Percentiles rank a stretch among this genome's conserved stretches.
Evolutionary conservation across 1,284 basidiomycete species (phyloP).

Genomic region (Ceratobasidium sp.): DNA sequence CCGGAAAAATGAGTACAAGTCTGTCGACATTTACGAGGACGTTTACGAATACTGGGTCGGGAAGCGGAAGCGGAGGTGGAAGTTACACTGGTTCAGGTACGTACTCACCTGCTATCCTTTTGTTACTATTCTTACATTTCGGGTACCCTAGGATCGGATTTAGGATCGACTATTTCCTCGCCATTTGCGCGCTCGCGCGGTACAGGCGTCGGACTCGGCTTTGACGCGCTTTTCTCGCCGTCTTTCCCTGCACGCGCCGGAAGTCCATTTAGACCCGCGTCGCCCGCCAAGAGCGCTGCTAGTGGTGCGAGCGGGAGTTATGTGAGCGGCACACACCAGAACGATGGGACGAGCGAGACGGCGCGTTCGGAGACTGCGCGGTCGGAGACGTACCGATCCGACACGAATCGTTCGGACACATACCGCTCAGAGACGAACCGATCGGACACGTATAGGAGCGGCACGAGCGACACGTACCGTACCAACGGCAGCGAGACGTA

Average conservation of each 20-base stretch:
- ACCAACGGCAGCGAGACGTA: slow-evolving; percentile 3
- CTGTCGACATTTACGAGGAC: slow-evolving; percentile 32
- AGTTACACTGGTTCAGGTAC: slow-evolving; percentile 48
- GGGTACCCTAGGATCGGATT: not conserved
- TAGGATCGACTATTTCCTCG: slow-evolving; percentile 29
- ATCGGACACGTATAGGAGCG: slow-evolving; percentile 10
- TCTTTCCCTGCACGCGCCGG: slow-evolving; percentile 34
- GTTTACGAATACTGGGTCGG: not conserved
- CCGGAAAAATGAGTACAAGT: slow-evolving; percentile 42
- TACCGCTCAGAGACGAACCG: slow-evolving; percentile 5
- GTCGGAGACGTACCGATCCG: slow-evolving; percentile 17
- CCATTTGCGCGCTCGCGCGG: slow-evolving; percentile 37
- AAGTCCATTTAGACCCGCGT: slow-evolving; percentile 29
- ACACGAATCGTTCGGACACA: slow-evolving; percentile 15
- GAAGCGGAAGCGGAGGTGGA: slow-evolving; percentile 50
- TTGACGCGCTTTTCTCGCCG: slow-evolving; percentile 37
- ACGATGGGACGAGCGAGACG: slow-evolving; percentile 20
- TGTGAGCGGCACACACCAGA: slow-evolving; percentile 12
- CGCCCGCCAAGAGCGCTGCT: slow-evolving; percentile 20
- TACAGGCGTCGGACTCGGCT: slow-evolving; percentile 38
- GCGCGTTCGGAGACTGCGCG: not conserved
- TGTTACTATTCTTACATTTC: not conserved
- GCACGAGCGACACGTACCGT: slow-evolving; percentile 16
- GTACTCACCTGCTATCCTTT: not conserved
- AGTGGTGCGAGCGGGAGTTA: slow-evolving; percentile 26